These are phyloP conservation scores for Naegleria fowleri DNA, from an alignment of 208 protist genomes.

Conservation along the genomic window DNA sequence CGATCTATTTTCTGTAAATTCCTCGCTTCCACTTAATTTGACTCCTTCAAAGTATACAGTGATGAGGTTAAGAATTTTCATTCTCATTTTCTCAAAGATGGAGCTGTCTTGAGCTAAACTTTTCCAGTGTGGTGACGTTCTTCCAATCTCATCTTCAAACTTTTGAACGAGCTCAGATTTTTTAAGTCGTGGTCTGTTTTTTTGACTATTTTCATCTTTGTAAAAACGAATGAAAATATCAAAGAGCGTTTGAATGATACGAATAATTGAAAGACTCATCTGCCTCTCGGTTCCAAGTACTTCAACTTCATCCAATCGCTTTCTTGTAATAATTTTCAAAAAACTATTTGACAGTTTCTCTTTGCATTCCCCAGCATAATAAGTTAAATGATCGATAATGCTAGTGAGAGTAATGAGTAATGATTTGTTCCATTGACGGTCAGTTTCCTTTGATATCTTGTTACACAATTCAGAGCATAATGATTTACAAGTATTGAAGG, in stretches of 20 bases:
- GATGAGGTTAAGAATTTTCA: background rate
- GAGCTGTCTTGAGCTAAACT: background rate
- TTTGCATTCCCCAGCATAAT: background rate
- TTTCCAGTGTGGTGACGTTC: background rate
- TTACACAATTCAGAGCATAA: background rate
- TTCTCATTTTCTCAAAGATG: background rate
- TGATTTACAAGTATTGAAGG: background rate
- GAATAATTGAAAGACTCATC: background rate
- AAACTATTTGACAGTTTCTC: background rate
- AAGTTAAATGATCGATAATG: background rate
- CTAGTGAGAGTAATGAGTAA: background rate
- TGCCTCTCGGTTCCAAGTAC: background rate
- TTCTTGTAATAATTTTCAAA: background rate
- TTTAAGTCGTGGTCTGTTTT: background rate
- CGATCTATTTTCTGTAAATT: background rate
- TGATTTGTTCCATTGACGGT: background rate
- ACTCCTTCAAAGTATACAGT: background rate
- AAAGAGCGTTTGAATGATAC: background rate
- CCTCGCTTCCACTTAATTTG: background rate
- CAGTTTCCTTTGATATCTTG: background rate
- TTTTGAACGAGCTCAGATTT: background rate
- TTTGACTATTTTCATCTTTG: background rate
- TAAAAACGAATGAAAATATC: background rate
- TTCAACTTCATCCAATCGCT: background rate
- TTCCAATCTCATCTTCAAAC: background rate